Evolutionary conservation across 306 rosid species (phyloP), one percentile per base, ranked within the genome.

Genomic region (Calophaca sinica): DNA sequence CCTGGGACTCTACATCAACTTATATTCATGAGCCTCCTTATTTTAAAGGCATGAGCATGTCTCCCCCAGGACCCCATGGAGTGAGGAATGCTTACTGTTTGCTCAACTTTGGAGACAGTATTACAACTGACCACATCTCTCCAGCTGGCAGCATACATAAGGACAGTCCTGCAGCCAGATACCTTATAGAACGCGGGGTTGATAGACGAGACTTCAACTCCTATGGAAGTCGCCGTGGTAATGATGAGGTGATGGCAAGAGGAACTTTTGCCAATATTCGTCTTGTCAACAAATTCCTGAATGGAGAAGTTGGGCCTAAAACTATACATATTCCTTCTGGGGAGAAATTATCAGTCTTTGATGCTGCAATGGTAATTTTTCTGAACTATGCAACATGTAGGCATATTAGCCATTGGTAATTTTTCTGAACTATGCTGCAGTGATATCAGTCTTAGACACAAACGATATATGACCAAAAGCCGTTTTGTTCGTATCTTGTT

Each of bases 111-210:
- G 99, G 99, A 53, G 99, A 92, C 79, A 94, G 99, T 79, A 91
- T 92, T 74, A 94, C 99, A 13, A 94, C 99, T 3, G 99, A 94
- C 58, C 99, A 94, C 85, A 94, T 94, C 83, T 94, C 99, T 61
- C 99, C 99, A 3, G 97, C 99, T 72, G 99, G 99, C 64, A 94
- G 99, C 88, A 94, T 94, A 79, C 99, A 94, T 86, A 94, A 78
- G 77, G 96, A 92, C 72, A 94, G 99, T 78, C 88, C 96, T 33
- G 96, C 97, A n/a, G 99, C 99, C 29, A 88, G 84, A 77, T 94
- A 86, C 85, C 96, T 94, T 66, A 51, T 76, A 10, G 97, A 94
- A 62, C 96, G 86, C 12, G 99, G 99, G 39, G 96, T 94, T 68
- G 94, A 88, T 62, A 85, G 97, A 81, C 88, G 92, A 72, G 97